Percentiles rank a stretch among this genome's conserved stretches.
Conservation (phyloP, 805 yeast species). For the Isabelozyma gotoi region DNA sequence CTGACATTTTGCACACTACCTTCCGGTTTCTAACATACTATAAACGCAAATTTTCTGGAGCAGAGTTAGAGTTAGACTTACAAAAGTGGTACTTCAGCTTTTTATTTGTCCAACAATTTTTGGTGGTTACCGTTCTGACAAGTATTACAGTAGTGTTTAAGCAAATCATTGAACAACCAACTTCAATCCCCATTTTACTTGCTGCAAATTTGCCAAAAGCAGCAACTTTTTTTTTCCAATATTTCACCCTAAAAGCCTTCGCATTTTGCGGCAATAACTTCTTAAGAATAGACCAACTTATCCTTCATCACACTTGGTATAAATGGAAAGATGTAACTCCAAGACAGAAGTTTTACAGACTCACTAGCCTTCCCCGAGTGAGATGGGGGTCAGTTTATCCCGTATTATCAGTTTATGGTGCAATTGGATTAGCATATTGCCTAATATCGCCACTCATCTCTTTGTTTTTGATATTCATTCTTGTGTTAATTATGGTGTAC, state of each 20-base stretch:
- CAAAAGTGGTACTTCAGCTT: constrained; percentile 80
- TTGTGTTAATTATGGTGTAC: constrained; percentile 55
- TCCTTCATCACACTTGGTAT: constrained; percentile 34
- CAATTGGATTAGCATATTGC: constrained; percentile 76
- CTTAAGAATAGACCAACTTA: constrained; percentile 55
- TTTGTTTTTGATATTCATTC: constrained; percentile 56
- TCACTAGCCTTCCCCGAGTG: constrained; percentile 44
- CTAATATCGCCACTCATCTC: constrained; percentile 78
- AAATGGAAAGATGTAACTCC: constrained; percentile 57
- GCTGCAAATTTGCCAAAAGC: constrained; percentile 84
- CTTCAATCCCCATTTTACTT: constrained; percentile 65
- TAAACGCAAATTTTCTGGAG: constrained; percentile 61
- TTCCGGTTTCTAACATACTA: constrained; percentile 54
- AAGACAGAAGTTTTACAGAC: constrained; percentile 48
- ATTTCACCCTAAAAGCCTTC: constrained; percentile 70
- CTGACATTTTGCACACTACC: constrained; percentile 58
- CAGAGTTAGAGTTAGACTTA: constrained; percentile 64
- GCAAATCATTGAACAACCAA: constrained; percentile 65
- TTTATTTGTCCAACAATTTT: constrained; percentile 76
- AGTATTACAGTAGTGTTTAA: constrained; percentile 66
- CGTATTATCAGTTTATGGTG: constrained; percentile 69
- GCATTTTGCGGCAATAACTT: constrained; percentile 73
- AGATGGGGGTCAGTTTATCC: constrained; percentile 84
- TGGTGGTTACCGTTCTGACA: constrained; percentile 82
- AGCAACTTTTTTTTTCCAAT: constrained; percentile 81